These are phyloP conservation scores for Bretziella fagacearum DNA, from an alignment of 2,329 filamentous ascomycete genomes.

Conservation along the genomic window DNA sequence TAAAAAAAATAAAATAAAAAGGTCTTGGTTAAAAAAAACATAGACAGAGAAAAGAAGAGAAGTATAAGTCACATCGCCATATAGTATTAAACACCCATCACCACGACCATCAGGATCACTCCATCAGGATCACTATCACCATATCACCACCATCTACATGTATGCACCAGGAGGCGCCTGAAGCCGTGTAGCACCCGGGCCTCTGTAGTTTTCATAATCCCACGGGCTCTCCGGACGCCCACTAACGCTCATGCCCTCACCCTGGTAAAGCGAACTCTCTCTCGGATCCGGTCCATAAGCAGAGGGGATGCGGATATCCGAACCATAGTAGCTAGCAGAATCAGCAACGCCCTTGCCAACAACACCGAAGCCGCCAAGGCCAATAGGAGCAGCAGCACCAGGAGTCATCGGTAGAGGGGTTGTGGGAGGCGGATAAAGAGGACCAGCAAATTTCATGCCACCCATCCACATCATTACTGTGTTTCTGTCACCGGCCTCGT, in stretches of 20 bases:
- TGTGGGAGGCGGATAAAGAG: not conserved
- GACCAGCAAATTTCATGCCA: constrained; percentile 1
- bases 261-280: constrained; percentile 6
- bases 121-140: not conserved
- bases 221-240: constrained; percentile 8
- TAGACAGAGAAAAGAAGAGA: constrained; percentile 9
- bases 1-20: constrained; percentile 7
- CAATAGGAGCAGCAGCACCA: not conserved
- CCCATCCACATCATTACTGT: constrained; percentile 14
- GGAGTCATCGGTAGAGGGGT: constrained; percentile 5
- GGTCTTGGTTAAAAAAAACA: constrained; percentile 1
- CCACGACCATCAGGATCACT: not conserved
- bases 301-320: constrained; percentile 8
- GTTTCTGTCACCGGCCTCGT: not conserved
- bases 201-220: constrained; percentile 7
- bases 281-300: constrained; percentile 4
- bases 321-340: constrained; percentile 1
- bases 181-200: not conserved
- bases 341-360: not conserved
- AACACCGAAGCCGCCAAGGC: not conserved
- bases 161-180: not conserved
- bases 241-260: not conserved
- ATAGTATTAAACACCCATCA: not conserved
- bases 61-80: not conserved
- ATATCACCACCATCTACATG: constrained; percentile 3